phyloP scores from a whole-genome alignment of 73 alveolate genomes.

The Uronychia setigera region DNA sequence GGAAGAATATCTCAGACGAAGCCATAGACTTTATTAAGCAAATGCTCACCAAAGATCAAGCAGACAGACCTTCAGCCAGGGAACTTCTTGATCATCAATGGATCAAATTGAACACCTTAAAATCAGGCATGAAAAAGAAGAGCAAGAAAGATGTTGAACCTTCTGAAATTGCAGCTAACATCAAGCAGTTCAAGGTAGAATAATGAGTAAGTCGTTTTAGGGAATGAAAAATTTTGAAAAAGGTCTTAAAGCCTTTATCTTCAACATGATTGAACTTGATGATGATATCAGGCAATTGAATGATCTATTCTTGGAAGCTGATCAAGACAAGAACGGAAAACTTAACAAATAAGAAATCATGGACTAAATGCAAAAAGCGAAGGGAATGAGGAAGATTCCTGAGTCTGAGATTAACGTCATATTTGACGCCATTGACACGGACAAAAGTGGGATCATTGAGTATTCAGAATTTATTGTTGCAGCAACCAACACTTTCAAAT shows the following conservation, averaged over 20 bases:
- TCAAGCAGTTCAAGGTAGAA: not conserved
- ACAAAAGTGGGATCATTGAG: slow-evolving; percentile 82
- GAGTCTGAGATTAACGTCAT: slow-evolving; percentile 75
- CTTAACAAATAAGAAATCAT: not conserved
- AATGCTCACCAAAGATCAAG: slow-evolving; percentile 66
- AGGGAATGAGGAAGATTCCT: not conserved
- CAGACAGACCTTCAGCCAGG: slow-evolving; percentile 73
- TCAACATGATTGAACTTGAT: not conserved
- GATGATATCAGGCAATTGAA: not conserved
- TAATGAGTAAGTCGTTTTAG: not conserved
- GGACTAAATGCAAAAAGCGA: not conserved
- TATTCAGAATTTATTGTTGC: slow-evolving; percentile 89
- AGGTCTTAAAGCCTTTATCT: not conserved
- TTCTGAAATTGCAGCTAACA: not conserved
- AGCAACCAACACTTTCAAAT: slow-evolving; percentile 25
- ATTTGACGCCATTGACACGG: slow-evolving; percentile 80
- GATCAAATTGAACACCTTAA: slow-evolving; percentile 29
- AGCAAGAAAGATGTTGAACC: not conserved
- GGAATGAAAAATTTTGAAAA: not conserved
- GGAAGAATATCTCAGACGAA: slow-evolving; percentile 58
- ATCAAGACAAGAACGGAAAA: not conserved
- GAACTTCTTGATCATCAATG: slow-evolving; percentile 72
- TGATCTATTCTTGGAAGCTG: not conserved
- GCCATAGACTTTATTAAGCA: slow-evolving; percentile 62
- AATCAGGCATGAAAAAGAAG: not conserved